Base-by-base conservation (phyloP, 192 early-diverging fungal species). In the Funneliformis mosseae region DNA sequence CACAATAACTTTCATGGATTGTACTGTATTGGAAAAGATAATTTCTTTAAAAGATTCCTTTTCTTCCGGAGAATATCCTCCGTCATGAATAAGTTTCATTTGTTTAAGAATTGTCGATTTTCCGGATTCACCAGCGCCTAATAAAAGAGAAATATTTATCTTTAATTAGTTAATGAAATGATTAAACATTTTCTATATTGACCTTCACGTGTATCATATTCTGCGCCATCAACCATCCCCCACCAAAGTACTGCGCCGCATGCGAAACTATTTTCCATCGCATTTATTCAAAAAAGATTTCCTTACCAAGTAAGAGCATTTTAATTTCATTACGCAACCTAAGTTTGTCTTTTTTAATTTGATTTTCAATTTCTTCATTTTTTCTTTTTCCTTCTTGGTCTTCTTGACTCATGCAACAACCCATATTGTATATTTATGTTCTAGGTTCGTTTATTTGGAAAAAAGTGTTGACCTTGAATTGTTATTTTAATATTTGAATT, bases 31-130 rank as follows among this genome's bases (percentile, higher is more conserved):
- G 73, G 92, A 94, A 83, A 96, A 97, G 80, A 99, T 97, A 78
- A 97, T 96, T 84, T 97, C 96, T 85, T 93, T 96, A 89, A 97
- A 98, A 43, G 94, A 93, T 80, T 95, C 94, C 74, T 93, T 89
- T 87, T 99, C 97, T 55, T 97, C 94, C 41, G 88, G 84, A 69
- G 92, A 93, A 88, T 96, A 99, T 5, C 97, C 97, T 79, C 92
- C 93, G 81, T 95, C 97, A 85, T 99, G 96, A 80, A 99, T 98
- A 73, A 99, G 90, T 84, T 96, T 97, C 96, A 99, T 97, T 83
- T 99, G 97, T 85, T 99, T 99, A 74, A 99, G 88, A 82, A 99
- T 96, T 27, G 97, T 99, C 60, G 92, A 94, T 87, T 99, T 99
- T 73, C 97, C 97, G 10, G 97, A 98, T 87, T 99, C 97, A 80